Percentiles rank a stretch among this genome's conserved stretches.
phyloP scores from a whole-genome alignment of 495 filamentous ascomycete species.

The Melanomma pulvis-pyrius region DNA sequence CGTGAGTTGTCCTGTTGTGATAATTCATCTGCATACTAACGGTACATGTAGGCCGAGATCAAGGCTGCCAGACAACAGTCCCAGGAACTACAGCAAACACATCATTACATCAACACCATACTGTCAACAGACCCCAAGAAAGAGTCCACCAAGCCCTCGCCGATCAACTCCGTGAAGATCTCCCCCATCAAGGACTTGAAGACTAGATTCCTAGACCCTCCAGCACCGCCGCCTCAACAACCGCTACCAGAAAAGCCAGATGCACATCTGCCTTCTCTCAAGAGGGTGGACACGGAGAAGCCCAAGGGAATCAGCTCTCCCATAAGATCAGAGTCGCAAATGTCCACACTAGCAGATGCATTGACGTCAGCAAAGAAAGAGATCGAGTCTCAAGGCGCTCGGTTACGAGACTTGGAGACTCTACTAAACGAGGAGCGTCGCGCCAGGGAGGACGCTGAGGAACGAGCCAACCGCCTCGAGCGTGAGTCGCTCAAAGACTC shows the following conservation, averaged over 20 bases:
- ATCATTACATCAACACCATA: constrained; percentile 76
- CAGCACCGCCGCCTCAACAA: constrained; percentile 88
- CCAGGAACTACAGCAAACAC: constrained; percentile 77
- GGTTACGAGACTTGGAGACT: constrained; percentile 80
- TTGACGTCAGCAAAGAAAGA: constrained; percentile 78
- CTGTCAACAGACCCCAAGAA: constrained; percentile 73
- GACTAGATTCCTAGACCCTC: constrained; percentile 81
- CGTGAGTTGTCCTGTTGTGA: constrained; percentile 59
- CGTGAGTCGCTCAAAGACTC: constrained; percentile 45
- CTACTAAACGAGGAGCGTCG: constrained; percentile 75
- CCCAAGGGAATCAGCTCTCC: constrained; percentile 62
- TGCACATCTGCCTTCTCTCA: constrained; percentile 63
- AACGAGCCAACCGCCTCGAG: constrained; percentile 72
- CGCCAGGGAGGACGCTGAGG: constrained; percentile 81
- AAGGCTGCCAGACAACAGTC: constrained; percentile 83
- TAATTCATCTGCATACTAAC: constrained; percentile 28
- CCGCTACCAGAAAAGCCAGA: constrained; percentile 90
- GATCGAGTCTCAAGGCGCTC: constrained; percentile 74
- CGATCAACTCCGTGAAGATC: constrained; percentile 27
- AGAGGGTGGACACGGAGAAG: constrained; percentile 74
- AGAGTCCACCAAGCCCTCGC: constrained; percentile 48
- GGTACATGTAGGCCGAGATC: constrained; percentile 70
- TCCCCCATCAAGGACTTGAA: constrained; percentile 58
- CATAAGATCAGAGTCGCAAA: constrained; percentile 54
- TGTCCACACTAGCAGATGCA: constrained; percentile 77